These are phyloP conservation scores for Arabis alpina DNA, from an alignment of 345 rosid genomes.

Conservation along the genomic window DNA sequence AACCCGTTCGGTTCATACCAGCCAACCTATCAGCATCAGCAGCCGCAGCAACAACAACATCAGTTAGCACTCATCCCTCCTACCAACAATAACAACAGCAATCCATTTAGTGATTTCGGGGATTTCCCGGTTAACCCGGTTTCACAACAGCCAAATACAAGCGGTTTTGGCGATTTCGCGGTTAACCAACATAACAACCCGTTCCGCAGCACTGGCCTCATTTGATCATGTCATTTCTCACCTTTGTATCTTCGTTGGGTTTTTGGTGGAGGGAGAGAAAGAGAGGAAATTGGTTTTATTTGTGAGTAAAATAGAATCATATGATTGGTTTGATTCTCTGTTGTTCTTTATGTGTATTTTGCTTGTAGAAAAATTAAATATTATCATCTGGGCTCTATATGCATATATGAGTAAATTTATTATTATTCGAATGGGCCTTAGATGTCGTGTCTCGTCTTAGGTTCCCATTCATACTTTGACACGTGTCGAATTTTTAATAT, in stretches of 20 bases:
- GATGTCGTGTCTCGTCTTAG: slow-evolving; percentile 1
- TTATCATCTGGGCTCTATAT: slow-evolving; percentile 6
- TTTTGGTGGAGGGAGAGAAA: slow-evolving; percentile 7
- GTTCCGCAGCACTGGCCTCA: slow-evolving; percentile 59
- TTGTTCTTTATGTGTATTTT: slow-evolving; percentile 15
- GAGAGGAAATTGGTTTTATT: slow-evolving; percentile 21
- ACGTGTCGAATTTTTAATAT: background rate
- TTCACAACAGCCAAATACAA: slow-evolving; percentile 40
- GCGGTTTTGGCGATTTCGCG: slow-evolving; percentile 42
- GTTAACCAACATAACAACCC: slow-evolving; percentile 44
- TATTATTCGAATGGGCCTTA: background rate
- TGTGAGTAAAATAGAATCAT: slow-evolving; percentile 40
- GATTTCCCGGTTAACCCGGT: slow-evolving; percentile 38
- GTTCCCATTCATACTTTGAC: slow-evolving; percentile 2
- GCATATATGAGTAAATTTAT: slow-evolving; percentile 30
- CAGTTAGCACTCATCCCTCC: slow-evolving; percentile 47
- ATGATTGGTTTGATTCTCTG: slow-evolving; percentile 38
- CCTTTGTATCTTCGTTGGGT: slow-evolving; percentile 25
- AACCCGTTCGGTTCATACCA: slow-evolving; percentile 85
- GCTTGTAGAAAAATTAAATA: slow-evolving; percentile 9
- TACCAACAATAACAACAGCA: slow-evolving; percentile 39
- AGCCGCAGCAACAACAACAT: slow-evolving; percentile 51
- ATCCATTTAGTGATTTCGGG: slow-evolving; percentile 75
- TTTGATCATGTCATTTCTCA: slow-evolving; percentile 46
- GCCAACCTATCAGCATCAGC: slow-evolving; percentile 61